Percentiles rank a stretch among this genome's conserved stretches.
Conservation (phyloP, 768 basidiomycete genomes). For the Termitomyces sp. region DNA sequence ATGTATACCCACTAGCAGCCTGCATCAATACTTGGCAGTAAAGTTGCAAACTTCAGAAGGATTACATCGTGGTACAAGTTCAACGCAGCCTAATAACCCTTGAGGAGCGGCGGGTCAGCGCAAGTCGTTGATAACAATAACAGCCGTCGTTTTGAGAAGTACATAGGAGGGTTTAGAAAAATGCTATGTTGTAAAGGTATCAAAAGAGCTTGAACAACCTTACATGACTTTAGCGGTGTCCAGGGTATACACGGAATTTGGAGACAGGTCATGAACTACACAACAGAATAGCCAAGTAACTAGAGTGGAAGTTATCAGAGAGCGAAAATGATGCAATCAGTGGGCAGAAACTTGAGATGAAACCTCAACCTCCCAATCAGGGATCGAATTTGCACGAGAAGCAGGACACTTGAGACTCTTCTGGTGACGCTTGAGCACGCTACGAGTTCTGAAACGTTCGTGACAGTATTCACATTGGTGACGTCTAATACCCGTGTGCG, state of each 20-base stretch:
- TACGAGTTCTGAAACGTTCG: constrained; percentile 15
- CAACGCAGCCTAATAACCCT: too few relatives aligned
- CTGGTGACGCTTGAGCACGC: constrained; percentile 16
- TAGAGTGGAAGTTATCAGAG: background rate
- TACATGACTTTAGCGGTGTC: background rate
- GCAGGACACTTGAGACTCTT: constrained; percentile 13
- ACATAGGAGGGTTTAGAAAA: too few relatives aligned
- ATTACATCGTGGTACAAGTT: too few relatives aligned
- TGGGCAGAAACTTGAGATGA: too few relatives aligned
- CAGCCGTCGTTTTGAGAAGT: background rate
- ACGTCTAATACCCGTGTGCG: constrained; percentile 10
- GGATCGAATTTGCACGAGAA: background rate
- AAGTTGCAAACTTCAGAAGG: too few relatives aligned
- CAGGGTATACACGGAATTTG: background rate
- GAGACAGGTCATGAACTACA: background rate
- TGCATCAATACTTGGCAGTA: too few relatives aligned
- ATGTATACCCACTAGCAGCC: too few relatives aligned
- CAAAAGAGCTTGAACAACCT: background rate
- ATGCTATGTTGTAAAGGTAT: background rate
- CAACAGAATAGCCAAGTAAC: too few relatives aligned
- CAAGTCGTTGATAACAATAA: background rate
- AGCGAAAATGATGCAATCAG: background rate
- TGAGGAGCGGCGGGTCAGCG: too few relatives aligned
- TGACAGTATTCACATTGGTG: constrained; percentile 10
- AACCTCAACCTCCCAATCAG: constrained; percentile 4